Base-by-base conservation (phyloP, 345 rosid species). In the Dipteronia dyeriana region DNA sequence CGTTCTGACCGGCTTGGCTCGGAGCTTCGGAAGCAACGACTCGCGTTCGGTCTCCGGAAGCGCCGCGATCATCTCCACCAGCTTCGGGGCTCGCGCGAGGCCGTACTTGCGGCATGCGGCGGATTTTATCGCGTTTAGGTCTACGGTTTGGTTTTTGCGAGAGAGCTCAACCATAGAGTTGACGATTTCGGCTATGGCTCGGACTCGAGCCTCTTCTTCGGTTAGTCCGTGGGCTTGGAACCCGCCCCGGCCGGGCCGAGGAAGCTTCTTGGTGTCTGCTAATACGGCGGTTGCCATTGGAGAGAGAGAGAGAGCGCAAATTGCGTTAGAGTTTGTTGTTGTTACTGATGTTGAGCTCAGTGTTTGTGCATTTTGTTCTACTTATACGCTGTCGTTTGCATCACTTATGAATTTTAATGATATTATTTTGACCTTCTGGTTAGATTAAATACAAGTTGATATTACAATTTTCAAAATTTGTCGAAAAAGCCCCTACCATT, bases 11-110 rank as follows among this genome's bases (percentile, higher is more conserved):
- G 98, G 99, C 85, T 97, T 94, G 25, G 99, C 99, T 16, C 97
- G 93, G 71, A 97, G 97, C 81, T 92, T 94, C 5, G 98, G 99
- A n/a, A 97, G 94, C 19, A 97, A 88, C 38, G 94, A 81, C 66
- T 88, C 97, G 34, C 97, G 92, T 76, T 97, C 98, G 2, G 98
- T 90, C 38, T 92, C 99, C 0, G 97, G 98, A 19, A 97, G 86
- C 3, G 98, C 99, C 1, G 97, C 98, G 5, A 97, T 92, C 99
- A 97, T 97, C 90, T 97, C 98, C 22, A 97, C 98, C 25, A 97
- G 90, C 84, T 97, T 94, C 0, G 99, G 98, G 1, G 98, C 94
- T 2, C 98, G 97, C 0, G 99, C 75, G 17, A 97, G 87, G 14
- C 99, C 99, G 78, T 92, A 97, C 85, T 92, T 92, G 56, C 98